phyloP scores from a whole-genome alignment of 108 stramenopile species.

The Seminavis robusta region DNA sequence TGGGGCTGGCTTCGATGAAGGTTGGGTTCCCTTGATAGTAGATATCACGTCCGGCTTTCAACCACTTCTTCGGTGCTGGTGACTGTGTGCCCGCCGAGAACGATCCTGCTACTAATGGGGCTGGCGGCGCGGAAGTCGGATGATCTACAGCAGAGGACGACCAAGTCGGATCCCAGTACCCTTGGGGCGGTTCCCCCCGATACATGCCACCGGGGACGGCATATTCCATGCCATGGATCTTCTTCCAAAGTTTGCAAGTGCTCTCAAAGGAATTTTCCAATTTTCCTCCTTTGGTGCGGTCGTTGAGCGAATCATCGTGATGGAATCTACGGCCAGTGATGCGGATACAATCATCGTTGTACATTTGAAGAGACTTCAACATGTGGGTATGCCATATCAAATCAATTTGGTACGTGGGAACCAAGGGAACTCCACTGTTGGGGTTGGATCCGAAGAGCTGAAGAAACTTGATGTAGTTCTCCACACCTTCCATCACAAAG shows the following conservation, averaged over 20 bases:
- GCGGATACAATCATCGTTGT: slow-evolving; percentile 24
- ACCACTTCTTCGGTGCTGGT: neutral
- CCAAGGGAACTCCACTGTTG: slow-evolving; percentile 5
- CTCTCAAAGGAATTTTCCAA: slow-evolving; percentile 29
- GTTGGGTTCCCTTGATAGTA: neutral
- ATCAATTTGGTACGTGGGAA: slow-evolving; percentile 59
- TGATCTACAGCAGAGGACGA: neutral
- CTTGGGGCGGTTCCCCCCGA: slow-evolving; percentile 46
- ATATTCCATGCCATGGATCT: slow-evolving; percentile 29
- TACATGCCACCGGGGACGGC: slow-evolving; percentile 44
- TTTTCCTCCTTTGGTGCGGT: slow-evolving; percentile 29
- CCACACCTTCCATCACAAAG: slow-evolving; percentile 32
- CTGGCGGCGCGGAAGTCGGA: neutral
- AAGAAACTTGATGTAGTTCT: slow-evolving; percentile 31
- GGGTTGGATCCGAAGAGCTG: slow-evolving; percentile 9
- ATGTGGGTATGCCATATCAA: slow-evolving; percentile 63
- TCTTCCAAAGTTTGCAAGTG: slow-evolving; percentile 33
- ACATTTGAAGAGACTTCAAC: slow-evolving; percentile 9
- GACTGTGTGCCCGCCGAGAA: too few relatives aligned
- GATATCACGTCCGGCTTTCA: neutral
- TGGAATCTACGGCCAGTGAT: slow-evolving; percentile 26
- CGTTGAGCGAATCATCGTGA: slow-evolving; percentile 53
- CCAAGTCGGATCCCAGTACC: slow-evolving; percentile 20
- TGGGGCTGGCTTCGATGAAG: neutral
- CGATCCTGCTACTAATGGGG: too few relatives aligned